Percentiles rank a stretch among this genome's conserved stretches.
Conservation (phyloP, 2,329 filamentous ascomycete species). For the Tolypocladium sp. region DNA sequence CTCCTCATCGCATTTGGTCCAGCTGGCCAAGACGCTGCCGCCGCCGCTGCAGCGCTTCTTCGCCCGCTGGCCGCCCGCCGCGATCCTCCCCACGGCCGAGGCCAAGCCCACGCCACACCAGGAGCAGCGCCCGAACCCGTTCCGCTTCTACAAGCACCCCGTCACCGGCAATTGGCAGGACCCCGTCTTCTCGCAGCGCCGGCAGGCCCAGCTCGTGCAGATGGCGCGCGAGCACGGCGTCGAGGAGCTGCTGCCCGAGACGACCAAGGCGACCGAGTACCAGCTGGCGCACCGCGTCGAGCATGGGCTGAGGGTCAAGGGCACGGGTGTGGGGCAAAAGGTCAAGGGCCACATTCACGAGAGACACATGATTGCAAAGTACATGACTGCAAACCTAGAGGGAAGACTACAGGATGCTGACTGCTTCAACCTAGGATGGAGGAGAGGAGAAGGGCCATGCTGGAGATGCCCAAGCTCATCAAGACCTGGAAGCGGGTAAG, state of each 20-base stretch:
- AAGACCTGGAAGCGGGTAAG: slow-evolving; percentile 86
- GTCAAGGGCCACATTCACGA: slow-evolving; percentile 97
- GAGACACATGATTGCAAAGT: slow-evolving; percentile 69
- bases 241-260: slow-evolving; percentile 69
- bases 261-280: slow-evolving; percentile 65
- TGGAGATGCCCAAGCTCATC: slow-evolving; percentile 89
- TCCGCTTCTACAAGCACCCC: slow-evolving; percentile 69
- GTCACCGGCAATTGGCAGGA: slow-evolving; percentile 75
- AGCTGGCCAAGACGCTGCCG: slow-evolving; percentile 65
- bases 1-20: slow-evolving; percentile 31
- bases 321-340: slow-evolving; percentile 82
- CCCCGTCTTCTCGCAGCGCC: slow-evolving; percentile 71
- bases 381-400: slow-evolving; percentile 19
- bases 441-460: slow-evolving; percentile 82
- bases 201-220: slow-evolving; percentile 87
- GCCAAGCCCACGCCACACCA: slow-evolving; percentile 37
- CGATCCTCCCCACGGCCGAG: slow-evolving; percentile 38
- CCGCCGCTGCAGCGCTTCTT: slow-evolving; percentile 77
- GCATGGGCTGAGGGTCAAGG: slow-evolving; percentile 76
- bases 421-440: slow-evolving; percentile 54
- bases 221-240: slow-evolving; percentile 71
- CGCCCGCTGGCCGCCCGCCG: slow-evolving; percentile 72
- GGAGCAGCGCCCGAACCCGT: slow-evolving; percentile 62
- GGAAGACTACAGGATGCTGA: slow-evolving; percentile 2
- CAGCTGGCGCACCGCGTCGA: slow-evolving; percentile 65